Conservation (phyloP, 441 rosid species). For the Adansonia grandidieri region DNA sequence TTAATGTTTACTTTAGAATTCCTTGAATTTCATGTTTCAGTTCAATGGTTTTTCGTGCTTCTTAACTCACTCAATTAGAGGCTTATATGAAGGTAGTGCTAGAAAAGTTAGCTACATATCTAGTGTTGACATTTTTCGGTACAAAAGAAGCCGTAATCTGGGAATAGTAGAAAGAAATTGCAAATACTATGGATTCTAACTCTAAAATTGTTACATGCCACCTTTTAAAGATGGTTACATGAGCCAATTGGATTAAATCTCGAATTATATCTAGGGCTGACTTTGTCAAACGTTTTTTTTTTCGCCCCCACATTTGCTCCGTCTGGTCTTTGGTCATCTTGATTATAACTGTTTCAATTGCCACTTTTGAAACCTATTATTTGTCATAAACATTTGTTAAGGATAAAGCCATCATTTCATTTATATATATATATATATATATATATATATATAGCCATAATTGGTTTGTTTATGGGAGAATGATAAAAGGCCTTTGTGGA, state of each 20-base stretch:
- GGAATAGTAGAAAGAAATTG: background rate
- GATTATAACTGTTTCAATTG: background rate
- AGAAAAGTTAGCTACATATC: background rate
- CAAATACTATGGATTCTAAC: background rate
- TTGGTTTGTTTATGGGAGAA: background rate
- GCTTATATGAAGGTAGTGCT: background rate
- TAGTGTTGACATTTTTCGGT: background rate
- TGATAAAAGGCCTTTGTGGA: background rate
- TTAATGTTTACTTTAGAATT: background rate
- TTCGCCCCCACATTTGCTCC: background rate
- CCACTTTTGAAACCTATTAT: constrained; percentile 2
- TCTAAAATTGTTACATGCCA: too few species aligned
- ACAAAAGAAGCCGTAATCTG: too few species aligned
- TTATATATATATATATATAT: background rate
- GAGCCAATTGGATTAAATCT: too few species aligned
- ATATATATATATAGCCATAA: background rate
- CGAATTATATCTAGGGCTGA: background rate
- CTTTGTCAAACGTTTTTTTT: background rate
- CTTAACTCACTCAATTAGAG: background rate
- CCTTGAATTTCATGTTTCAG: background rate
- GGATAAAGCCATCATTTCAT: constrained; percentile 4
- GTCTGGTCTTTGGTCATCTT: background rate
- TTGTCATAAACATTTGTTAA: background rate
- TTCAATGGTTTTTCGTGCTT: background rate
- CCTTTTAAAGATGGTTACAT: too few species aligned